Percentiles rank a stretch among this genome's conserved stretches.
Evolutionary conservation across 78 protist genomes (phyloP).

Genomic region (Dictyostelium citrinum): DNA sequence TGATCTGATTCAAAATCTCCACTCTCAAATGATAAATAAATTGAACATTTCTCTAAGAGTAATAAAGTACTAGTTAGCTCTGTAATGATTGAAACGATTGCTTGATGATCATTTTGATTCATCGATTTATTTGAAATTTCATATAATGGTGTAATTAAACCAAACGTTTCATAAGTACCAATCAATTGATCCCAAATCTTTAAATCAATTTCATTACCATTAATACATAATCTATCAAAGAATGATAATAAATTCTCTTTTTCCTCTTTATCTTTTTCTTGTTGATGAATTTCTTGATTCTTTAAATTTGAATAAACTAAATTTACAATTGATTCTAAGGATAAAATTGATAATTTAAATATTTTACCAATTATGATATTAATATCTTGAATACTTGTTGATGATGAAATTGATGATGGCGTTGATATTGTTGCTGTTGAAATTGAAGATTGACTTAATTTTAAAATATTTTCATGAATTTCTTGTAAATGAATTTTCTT

Average conservation of each 20-base stretch:
- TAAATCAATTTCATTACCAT: slow-evolving; percentile 7
- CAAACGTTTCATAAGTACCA: slow-evolving; percentile 53
- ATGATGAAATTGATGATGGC: background rate
- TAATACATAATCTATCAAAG: background rate
- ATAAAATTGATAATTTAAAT: background rate
- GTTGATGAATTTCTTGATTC: background rate
- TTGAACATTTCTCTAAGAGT: slow-evolving; percentile 5
- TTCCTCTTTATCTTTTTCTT: background rate
- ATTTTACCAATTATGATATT: background rate
- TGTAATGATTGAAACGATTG: background rate
- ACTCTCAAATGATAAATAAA: background rate
- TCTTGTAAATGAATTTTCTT: background rate
- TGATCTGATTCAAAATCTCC: background rate
- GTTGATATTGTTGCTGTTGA: background rate
- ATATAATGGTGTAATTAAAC: slow-evolving; percentile 23
- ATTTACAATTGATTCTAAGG: background rate
- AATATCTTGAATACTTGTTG: background rate
- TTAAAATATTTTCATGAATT: slow-evolving; percentile 2
- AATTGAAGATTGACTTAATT: background rate
- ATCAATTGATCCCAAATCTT: slow-evolving; percentile 35
- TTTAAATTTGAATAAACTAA: background rate
- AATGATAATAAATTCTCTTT: background rate
- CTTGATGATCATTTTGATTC: background rate
- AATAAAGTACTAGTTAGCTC: background rate
- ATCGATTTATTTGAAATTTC: background rate